Evolutionary conservation across 495 filamentous ascomycete genomes (phyloP).

Genomic region (Lasiosphaeria miniovina): DNA sequence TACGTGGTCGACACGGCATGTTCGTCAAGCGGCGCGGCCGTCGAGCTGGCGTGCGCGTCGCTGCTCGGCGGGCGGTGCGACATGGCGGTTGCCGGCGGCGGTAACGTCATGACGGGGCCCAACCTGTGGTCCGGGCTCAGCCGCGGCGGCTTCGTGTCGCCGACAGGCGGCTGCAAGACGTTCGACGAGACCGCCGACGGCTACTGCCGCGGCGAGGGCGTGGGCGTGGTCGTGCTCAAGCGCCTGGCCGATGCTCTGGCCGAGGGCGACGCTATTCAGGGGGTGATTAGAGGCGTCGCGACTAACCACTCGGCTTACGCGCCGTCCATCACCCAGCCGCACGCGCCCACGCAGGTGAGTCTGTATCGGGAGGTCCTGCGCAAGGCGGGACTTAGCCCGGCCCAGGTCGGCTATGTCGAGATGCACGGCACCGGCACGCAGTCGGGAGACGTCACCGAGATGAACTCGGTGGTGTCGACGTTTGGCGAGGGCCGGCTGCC

Average conservation of each 20-base stretch:
- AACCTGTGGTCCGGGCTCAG: slow-evolving; percentile 62
- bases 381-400: slow-evolving; percentile 54
- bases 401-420: slow-evolving; percentile 64
- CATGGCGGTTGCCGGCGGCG: slow-evolving; percentile 58
- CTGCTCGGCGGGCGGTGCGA: slow-evolving; percentile 69
- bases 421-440: slow-evolving; percentile 77
- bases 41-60: slow-evolving; percentile 53
- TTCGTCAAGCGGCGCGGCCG: slow-evolving; percentile 35
- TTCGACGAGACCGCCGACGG: slow-evolving; percentile 46
- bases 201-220: slow-evolving; percentile 39
- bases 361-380: slow-evolving; percentile 59
- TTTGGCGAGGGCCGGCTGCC: slow-evolving; percentile 58
- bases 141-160: slow-evolving; percentile 34
- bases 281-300: slow-evolving; percentile 47
- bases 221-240: slow-evolving; percentile 45
- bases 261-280: slow-evolving; percentile 49
- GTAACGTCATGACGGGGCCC: slow-evolving; percentile 62
- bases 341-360: slow-evolving; percentile 56
- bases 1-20: slow-evolving; percentile 47
- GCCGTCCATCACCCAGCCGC: slow-evolving; percentile 62
- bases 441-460: slow-evolving; percentile 64
- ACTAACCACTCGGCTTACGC: slow-evolving; percentile 57
- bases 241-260: slow-evolving; percentile 44
- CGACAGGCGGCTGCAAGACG: slow-evolving; percentile 27
- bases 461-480: slow-evolving; percentile 60